Conservation (phyloP, 257 asterid species). For the Linderniella brevidens region DNA sequence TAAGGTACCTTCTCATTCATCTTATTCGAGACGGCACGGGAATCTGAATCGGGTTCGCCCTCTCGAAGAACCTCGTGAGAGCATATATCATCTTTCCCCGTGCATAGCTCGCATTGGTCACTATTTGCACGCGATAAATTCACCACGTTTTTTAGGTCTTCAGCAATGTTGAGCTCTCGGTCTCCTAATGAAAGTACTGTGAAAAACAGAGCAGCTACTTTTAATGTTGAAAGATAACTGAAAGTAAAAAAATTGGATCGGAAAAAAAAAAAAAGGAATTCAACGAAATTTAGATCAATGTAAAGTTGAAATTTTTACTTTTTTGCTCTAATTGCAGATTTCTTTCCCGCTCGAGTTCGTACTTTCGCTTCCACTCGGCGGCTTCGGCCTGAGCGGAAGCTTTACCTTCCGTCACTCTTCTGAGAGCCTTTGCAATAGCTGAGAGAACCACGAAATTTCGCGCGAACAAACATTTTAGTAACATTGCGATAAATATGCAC, state of each 20-base stretch:
- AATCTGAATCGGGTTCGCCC: constrained; percentile 27
- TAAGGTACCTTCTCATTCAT: constrained; percentile 46
- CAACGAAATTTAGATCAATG: not conserved
- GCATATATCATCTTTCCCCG: constrained; percentile 52
- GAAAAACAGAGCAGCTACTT: constrained; percentile 8
- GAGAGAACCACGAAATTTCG: constrained; percentile 11
- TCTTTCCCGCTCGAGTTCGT: constrained; percentile 60
- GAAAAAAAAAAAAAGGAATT: not conserved
- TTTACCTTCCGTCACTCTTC: constrained; percentile 68
- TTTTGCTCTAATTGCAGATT: constrained; percentile 44
- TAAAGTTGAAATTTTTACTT: constrained; percentile 21
- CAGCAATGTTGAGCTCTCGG: constrained; percentile 12
- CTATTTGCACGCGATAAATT: constrained; percentile 11
- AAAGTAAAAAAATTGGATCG: too few species aligned
- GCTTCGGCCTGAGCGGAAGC: constrained; percentile 94
- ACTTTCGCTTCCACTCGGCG: constrained; percentile 87
- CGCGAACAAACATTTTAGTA: not conserved
- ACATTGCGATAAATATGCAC: not conserved
- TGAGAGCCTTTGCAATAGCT: constrained; percentile 76
- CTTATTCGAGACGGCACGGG: constrained; percentile 23
- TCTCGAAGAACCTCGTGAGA: constrained; percentile 49
- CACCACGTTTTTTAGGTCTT: constrained; percentile 18
- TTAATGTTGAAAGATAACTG: not conserved
- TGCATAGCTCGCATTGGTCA: constrained; percentile 27
- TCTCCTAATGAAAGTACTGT: constrained; percentile 17